Base-by-base conservation (phyloP, 2,329 filamentous ascomycete species). In the Tothia fuscella region DNA sequence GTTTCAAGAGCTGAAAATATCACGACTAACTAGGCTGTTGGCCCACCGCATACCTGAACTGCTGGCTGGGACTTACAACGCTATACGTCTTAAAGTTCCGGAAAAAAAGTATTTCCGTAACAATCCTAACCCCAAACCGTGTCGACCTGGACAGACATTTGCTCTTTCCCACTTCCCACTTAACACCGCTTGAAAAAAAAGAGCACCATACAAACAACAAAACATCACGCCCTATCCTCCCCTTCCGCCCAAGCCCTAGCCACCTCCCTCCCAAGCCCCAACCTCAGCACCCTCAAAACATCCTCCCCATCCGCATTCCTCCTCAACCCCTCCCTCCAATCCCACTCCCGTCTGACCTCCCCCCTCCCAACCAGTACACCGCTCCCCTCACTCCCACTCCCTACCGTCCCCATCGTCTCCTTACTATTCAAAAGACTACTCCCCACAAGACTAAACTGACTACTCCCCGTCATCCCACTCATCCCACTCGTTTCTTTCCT, bases 231-330 rank as follows among this genome's bases (percentile, higher is more conserved):
- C n/a, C n/a, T n/a, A n/a, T n/a, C n/a, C n/a, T 76, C 76, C 48
- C 82, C 78, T 43, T 73, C 68, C 25, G 82, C 60, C 79, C 81
- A 87, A 41, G 80, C 65, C 52, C 68, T 72, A 12, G 76, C 80
- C 54, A 93, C 62, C 50, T 91, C 85, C 57, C 72, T 76, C 12
- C 84, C 82, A 53, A 94, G 59, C 2, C 79, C 82, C 39, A 85
- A 58, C 49, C 88, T 72, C 59, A 94, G 56, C 48, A 80, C 72
- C 48, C 71, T 70, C 45, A 94, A 62, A n/a, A 95, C 67, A 48
- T 89, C 82, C 36, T 70, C 68, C 0, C 77, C 82, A 47, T 65
- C 76, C 14, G 72, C 74, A 9, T 67, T 68, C 22, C 72, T 70
- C 7, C 64, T 56, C 34, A 84, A 63, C 2, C 68, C 70, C 6